Percentiles rank a stretch among this genome's conserved stretches.
Conservation (phyloP, 1,284 basidiomycete genomes). For the Leccinum griseonigrum region DNA sequence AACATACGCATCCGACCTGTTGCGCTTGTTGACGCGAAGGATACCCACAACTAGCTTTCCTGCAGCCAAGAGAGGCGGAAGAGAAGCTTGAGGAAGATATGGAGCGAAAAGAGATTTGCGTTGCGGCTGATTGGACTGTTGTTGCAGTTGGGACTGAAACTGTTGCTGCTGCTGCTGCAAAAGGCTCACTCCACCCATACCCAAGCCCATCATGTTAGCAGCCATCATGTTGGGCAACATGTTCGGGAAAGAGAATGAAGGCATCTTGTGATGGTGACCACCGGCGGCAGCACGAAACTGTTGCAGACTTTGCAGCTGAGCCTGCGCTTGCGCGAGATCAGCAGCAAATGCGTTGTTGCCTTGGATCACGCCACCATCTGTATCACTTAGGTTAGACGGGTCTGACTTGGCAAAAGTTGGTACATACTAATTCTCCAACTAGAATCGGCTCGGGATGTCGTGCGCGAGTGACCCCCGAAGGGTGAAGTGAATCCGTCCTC, state of each 20-base stretch:
- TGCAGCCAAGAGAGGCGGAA: conserved; percentile 95
- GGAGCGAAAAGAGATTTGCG: conserved; percentile 99
- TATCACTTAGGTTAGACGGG: conserved; percentile 11
- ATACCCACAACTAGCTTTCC: conserved; percentile 99
- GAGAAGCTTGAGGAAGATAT: conserved; percentile 95
- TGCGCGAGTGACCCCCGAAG: conserved; percentile 72
- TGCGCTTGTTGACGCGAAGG: conserved; percentile 97
- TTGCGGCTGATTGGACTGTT: conserved; percentile 86
- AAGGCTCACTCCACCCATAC: conserved; percentile 74
- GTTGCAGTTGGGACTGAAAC: conserved; percentile 88
- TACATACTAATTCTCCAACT: conserved; percentile 86
- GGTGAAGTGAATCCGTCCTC: conserved; percentile 71
- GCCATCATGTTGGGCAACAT: conserved; percentile 96
- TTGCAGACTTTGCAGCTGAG: conserved; percentile 93
- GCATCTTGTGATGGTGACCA: conserved; percentile 94
- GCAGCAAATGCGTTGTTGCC: conserved; percentile 63
- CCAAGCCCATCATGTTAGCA: conserved; percentile 90
- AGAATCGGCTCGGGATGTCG: conserved; percentile 73
- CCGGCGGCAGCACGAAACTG: conserved; percentile 96
- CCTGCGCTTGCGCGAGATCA: conserved; percentile 92
- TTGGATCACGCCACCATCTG: conserved; percentile 74
- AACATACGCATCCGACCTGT: conserved; percentile 98
- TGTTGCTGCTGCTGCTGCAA: conserved; percentile 86
- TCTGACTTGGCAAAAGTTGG: background rate
- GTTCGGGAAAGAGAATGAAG: conserved; percentile 96